These are phyloP conservation scores for Melaleuca alternifolia DNA, from an alignment of 345 rosid species.

Conservation along the genomic window DNA sequence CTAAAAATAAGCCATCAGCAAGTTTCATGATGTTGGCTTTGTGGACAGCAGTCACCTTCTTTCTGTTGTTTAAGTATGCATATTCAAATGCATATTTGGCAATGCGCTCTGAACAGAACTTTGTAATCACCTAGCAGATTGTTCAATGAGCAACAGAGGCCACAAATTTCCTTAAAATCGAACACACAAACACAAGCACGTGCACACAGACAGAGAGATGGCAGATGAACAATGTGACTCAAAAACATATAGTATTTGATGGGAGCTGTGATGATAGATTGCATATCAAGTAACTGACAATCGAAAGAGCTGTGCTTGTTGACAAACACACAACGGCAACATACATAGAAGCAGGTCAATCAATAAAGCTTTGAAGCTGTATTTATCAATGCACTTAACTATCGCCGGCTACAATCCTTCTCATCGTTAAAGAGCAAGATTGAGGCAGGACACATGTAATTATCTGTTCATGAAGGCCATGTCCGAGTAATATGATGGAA, in stretches of 20 bases:
- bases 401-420: not conserved
- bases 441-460: not conserved
- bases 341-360: not conserved
- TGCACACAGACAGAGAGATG: not conserved
- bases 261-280: not conserved
- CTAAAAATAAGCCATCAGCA: conserved; percentile 91
- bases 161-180: not conserved
- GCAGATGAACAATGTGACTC: not conserved
- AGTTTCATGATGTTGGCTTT: conserved; percentile 98
- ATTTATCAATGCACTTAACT: not conserved
- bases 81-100: conserved; percentile 96
- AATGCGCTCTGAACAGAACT: conserved; percentile 92
- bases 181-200: not conserved
- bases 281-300: not conserved
- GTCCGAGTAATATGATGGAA: not conserved
- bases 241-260: not conserved
- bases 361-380: not conserved
- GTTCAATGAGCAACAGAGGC: not conserved
- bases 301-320: not conserved
- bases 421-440: not conserved
- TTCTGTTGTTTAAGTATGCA: conserved; percentile 88
- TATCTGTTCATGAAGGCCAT: not conserved
- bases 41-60: conserved; percentile 93
- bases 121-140: conserved; percentile 74
- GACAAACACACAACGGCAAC: not conserved